Evolutionary conservation across 2,329 filamentous ascomycete genomes (phyloP), one percentile per base, ranked within the genome.

Genomic region (Acephala macrosclerotiorum): DNA sequence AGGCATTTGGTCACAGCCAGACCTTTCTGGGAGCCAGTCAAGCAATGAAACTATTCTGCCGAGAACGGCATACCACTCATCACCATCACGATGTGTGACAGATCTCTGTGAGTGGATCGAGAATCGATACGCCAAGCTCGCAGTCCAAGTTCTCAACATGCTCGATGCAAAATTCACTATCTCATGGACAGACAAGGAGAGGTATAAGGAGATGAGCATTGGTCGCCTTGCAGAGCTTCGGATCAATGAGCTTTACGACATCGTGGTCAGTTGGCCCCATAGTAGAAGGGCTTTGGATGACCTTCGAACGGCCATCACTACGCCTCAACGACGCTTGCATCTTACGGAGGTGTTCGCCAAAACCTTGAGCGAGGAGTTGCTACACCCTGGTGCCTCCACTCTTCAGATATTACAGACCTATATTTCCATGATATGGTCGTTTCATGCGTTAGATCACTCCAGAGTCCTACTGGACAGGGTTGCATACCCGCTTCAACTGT

Each of bases 381-480:
- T 96, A 12, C 91, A 95, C 73, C 89, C 92, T 1, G 92, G 91
- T 2, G 85, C 90, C 47, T 93, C 91, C 20, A 94, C 92, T 1
- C 83, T 91, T 2, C 87, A 92, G 67, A 93, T 95, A 38, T 77
- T 95, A 58, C 88, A 89, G 71, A 88, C 91, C 2, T 95, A 95
- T 77, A 92, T 94, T 65, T 89, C 87, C 69, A 90, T 94, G 80
- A 94, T 95, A 67, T 87, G 88, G 65, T 89, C 90, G 0, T 93
- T 94, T 70, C 89, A 92, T 73, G 85, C 87, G 29, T 82, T 95
- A 3, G 92, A 95, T 73, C 86, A 91, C 58, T 92, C 91, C 58
- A 92, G 92, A 68, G 92, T 95, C 1, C 80, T 95, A 7, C 83
- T 95, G 2, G 89, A 92, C 73, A 86, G 91, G 45, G 91, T 94